A percentile compares a stretch with the other conserved stretches of the same genome.
Evolutionary conservation across 2,329 filamentous ascomycete genomes (phyloP).

Genomic region (Venturia aucupariae): DNA sequence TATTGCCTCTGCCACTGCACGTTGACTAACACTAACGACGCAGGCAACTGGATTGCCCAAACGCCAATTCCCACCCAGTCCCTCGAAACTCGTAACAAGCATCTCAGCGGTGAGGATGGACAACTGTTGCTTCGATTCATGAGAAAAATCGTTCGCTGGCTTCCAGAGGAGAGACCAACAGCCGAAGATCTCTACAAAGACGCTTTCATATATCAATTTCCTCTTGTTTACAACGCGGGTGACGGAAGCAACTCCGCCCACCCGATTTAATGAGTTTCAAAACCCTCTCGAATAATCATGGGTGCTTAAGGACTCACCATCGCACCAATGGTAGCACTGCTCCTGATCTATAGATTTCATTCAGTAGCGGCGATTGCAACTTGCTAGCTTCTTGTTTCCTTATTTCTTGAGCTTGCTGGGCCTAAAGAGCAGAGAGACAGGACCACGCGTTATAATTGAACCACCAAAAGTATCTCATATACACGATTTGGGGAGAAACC

Average conservation of each 20-base stretch:
- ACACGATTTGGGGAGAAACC: too few species aligned
- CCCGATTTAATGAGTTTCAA: not conserved
- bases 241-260: not conserved
- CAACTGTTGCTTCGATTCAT: conserved; percentile 29
- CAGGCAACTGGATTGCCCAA: conserved; percentile 23
- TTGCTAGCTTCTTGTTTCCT: too few species aligned
- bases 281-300: not conserved
- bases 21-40: not conserved
- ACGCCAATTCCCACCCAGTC: conserved; percentile 22
- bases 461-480: too few species aligned
- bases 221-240: not conserved
- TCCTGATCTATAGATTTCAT: too few species aligned
- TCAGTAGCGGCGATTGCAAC: too few species aligned
- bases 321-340: too few species aligned
- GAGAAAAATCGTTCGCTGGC: conserved; percentile 27
- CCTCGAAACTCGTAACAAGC: conserved; percentile 19
- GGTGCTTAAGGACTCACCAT: not conserved
- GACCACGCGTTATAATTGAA: too few species aligned
- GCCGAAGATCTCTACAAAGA: conserved; percentile 17
- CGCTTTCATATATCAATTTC: conserved; percentile 8
- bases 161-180: conserved; percentile 22
- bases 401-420: too few species aligned
- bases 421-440: too few species aligned
- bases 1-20: not conserved
- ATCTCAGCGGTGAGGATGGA: conserved; percentile 23